Evolutionary conservation across 2,329 filamentous ascomycete genomes (phyloP).

Genomic region (Xylaria sp.): DNA sequence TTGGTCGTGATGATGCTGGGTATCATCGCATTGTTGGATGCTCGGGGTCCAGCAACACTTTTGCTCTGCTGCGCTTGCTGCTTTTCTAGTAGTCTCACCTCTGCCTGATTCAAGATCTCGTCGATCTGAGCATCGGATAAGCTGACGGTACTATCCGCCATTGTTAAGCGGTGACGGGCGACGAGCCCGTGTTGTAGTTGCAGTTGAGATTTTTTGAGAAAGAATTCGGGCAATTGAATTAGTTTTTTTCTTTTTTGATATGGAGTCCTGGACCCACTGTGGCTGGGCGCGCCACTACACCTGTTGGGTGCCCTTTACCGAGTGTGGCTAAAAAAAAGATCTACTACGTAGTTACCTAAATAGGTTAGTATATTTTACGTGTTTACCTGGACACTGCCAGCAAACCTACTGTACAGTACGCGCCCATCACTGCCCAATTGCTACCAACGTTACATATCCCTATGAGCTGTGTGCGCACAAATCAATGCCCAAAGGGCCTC

Average conservation of each 20-base stretch:
- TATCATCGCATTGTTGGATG: constrained; percentile 42
- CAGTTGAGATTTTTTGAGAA: not conserved
- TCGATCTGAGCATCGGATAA: constrained; percentile 69
- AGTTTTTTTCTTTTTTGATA: constrained; percentile 15
- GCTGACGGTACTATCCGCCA: constrained; percentile 46
- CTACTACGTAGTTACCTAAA: not conserved
- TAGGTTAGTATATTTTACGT: too few species aligned
- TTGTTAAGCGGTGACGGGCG: constrained; percentile 28
- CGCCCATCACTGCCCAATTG: constrained; percentile 15
- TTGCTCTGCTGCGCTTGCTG: constrained; percentile 34
- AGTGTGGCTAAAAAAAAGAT: not conserved
- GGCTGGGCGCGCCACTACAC: not conserved
- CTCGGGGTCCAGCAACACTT: constrained; percentile 34
- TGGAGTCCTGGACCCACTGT: constrained; percentile 10
- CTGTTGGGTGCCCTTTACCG: not conserved
- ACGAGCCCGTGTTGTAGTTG: not conserved
- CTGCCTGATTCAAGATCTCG: constrained; percentile 66
- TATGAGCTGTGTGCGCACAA: not conserved
- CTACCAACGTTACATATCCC: not conserved
- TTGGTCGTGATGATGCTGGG: constrained; percentile 25
- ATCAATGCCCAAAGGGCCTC: not conserved
- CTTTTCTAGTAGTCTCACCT: constrained; percentile 55
- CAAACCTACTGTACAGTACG: not conserved
- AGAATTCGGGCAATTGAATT: not conserved
- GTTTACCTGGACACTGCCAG: too few species aligned